Conservation (phyloP, 2,329 filamentous ascomycete species). For the Aphanocladium album region DNA sequence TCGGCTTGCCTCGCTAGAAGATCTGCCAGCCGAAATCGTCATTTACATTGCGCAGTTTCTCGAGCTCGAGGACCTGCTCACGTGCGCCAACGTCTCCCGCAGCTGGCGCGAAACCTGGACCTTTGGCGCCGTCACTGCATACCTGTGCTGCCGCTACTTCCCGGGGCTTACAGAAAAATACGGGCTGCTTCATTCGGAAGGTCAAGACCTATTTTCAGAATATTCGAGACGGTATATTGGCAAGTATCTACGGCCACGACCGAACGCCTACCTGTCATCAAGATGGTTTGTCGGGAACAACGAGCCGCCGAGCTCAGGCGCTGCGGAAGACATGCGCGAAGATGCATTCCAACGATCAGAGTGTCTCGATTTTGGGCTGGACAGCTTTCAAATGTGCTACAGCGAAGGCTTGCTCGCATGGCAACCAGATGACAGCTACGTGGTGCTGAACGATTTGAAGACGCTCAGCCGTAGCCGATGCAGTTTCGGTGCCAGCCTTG, state of each 20-base stretch:
- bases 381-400: conserved; percentile 19
- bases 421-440: conserved; percentile 18
- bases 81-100: conserved; percentile 22
- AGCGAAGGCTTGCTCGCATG: conserved; percentile 23
- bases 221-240: conserved; percentile 4
- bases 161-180: conserved; percentile 22
- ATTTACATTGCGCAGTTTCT: conserved; percentile 20
- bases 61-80: conserved; percentile 21
- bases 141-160: conserved; percentile 23
- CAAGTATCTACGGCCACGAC: conserved; percentile 12
- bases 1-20: conserved; percentile 19
- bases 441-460: conserved; percentile 23
- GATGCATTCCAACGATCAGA: neutral
- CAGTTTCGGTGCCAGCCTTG: conserved; percentile 13
- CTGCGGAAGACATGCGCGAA: neutral
- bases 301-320: neutral
- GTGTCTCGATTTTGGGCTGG: conserved; percentile 12
- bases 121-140: conserved; percentile 17
- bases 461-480: conserved; percentile 19
- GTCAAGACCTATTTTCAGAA: neutral
- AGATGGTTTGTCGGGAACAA: neutral
- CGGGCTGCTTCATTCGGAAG: conserved; percentile 1
- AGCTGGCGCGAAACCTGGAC: conserved; percentile 24
- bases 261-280: neutral
- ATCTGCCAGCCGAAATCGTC: conserved; percentile 26